Base-by-base conservation (phyloP, 2,329 filamentous ascomycete species). In the Cordyceps cateniannulata region DNA sequence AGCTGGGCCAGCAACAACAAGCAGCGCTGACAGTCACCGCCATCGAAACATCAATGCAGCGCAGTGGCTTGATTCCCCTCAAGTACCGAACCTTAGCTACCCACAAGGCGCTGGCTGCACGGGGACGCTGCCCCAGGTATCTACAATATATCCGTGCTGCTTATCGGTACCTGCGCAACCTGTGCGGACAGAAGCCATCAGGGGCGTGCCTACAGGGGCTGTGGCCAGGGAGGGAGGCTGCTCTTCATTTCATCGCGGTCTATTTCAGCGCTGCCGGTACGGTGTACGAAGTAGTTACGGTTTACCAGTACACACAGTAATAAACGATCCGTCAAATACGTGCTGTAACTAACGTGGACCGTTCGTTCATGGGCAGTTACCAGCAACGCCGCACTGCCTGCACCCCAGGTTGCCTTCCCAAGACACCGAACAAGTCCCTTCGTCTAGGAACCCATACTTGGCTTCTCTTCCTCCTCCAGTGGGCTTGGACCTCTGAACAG, bases 401-500 rank as follows among this genome's bases (percentile, higher is more conserved):
- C 40, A 42, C 7, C 3, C 40, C 4, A 6, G 16, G 40, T 6
- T 42, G n/a, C 2, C 14, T n/a, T 4, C n/a, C 40, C 40, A 42
- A 42, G 42, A 45, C n/a, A 20, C 7, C 12, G 38, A 16, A 45
- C 42, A 10, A 20, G 42, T 20, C 42, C 6, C 42, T 45, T 22
- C n/a, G n/a, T 12, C 7, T 45, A 14, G 22, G 45, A 1, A 8
- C 24, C 51, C 35, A n/a, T 44, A 38, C 29, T 8, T 22, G 52
- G 24, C 35, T 32, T 55, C 24, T 6, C 10, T 16, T 32, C 9
- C 9, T 29, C 18, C 18, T 42, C 24, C 20, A 29, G 29, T 55
- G 40, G 40, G 52, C 52, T 55, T 55, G 52, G 52, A 55, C 52
- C 52, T 45, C 52, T 29, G 25, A 8, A 42, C 35, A 45, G 24